These are phyloP conservation scores for Penicillium oxalicum DNA, from an alignment of 2,329 filamentous ascomycete genomes.

Conservation along the genomic window DNA sequence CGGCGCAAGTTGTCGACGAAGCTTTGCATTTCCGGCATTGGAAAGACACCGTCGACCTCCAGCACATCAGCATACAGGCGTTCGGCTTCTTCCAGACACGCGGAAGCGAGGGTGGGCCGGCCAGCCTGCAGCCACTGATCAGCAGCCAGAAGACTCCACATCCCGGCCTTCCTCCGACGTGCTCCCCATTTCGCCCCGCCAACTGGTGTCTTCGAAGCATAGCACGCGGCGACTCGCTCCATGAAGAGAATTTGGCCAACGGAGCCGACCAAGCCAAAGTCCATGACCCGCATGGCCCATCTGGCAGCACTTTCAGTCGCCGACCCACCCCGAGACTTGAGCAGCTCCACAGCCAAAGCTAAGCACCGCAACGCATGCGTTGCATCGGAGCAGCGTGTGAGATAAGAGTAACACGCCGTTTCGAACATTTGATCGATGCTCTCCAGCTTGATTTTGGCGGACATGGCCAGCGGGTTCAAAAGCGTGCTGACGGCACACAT, in stretches of 20 bases:
- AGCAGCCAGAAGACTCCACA: conserved; percentile 80
- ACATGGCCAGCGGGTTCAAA: conserved; percentile 65
- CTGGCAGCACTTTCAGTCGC: conserved; percentile 79
- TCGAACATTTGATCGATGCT: conserved; percentile 82
- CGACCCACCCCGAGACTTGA: conserved; percentile 71
- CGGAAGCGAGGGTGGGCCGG: conserved; percentile 71
- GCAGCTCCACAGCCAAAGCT: conserved; percentile 69
- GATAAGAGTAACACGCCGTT: conserved; percentile 85
- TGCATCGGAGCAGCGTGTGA: conserved; percentile 71
- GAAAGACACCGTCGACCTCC: conserved; percentile 36
- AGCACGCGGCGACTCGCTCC: conserved; percentile 81
- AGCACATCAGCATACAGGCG: conserved; percentile 46
- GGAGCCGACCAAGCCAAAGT: conserved; percentile 66
- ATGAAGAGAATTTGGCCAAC: conserved; percentile 77
- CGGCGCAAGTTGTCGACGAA: conserved; percentile 41
- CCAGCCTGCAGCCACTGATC: conserved; percentile 75
- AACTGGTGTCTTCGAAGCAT: conserved; percentile 64
- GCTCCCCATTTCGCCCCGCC: conserved; percentile 63
- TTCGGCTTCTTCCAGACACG: conserved; percentile 66
- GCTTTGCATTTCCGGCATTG: conserved; percentile 49
- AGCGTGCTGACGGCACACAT: conserved; percentile 86
- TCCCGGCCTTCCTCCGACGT: conserved; percentile 74
- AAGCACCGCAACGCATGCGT: conserved; percentile 77
- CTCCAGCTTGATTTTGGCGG: conserved; percentile 71
- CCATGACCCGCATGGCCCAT: conserved; percentile 76